phyloP scores from a whole-genome alignment of 148 eudicot genomes.

The Camellia granthamiana region DNA sequence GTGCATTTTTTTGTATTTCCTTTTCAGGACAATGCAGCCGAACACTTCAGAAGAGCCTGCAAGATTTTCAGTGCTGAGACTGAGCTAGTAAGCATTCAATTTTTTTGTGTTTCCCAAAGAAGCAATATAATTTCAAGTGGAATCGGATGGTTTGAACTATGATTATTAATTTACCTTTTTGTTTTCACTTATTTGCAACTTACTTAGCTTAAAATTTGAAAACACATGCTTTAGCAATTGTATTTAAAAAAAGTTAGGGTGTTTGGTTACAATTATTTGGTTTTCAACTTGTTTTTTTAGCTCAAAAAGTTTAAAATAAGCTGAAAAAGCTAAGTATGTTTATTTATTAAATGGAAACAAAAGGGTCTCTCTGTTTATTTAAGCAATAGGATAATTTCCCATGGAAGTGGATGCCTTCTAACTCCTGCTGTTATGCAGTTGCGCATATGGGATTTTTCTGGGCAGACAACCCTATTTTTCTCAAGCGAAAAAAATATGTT shows the following conservation, averaged over 20 bases:
- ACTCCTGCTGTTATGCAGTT: slow-evolving; percentile 42
- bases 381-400: not conserved
- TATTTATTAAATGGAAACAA: no score
- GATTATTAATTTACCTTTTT: no score
- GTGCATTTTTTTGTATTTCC: slow-evolving; percentile 7
- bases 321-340: no score
- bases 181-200: no score
- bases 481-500: slow-evolving; percentile 44
- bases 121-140: not conserved
- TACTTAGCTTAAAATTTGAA: no score
- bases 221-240: no score
- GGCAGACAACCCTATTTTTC: slow-evolving; percentile 58
- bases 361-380: not conserved
- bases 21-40: slow-evolving; percentile 77
- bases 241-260: no score
- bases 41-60: slow-evolving; percentile 86
- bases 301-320: no score
- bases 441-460: slow-evolving; percentile 89
- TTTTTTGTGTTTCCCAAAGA: not conserved
- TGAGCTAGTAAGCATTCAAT: slow-evolving; percentile 52
- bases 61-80: slow-evolving; percentile 73
- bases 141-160: no score
- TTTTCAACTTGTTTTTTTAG: no score
- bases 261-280: no score
- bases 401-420: slow-evolving; percentile 11